Evolutionary conservation across 2,329 filamentous ascomycete genomes (phyloP).

Genomic region (Tolypocladium guangdongense): DNA sequence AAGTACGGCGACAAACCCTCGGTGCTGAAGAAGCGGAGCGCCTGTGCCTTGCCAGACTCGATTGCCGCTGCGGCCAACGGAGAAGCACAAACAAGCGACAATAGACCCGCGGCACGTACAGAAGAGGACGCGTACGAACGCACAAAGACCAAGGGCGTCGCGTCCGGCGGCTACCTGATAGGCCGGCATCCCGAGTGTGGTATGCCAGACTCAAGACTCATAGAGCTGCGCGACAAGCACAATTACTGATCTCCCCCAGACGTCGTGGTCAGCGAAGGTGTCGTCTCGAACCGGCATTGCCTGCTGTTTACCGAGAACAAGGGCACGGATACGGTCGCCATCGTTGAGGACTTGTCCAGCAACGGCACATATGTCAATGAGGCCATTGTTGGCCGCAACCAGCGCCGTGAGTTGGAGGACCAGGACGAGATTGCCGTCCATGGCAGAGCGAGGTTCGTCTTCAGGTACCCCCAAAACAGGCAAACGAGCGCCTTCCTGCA

Average conservation of each 20-base stretch:
- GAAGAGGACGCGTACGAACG: conserved; percentile 52
- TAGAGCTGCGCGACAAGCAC: neutral
- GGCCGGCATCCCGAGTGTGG: conserved; percentile 90
- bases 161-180: conserved; percentile 78
- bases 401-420: conserved; percentile 77
- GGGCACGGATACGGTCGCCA: conserved; percentile 49
- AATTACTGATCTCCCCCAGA: conserved; percentile 29
- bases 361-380: conserved; percentile 98
- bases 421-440: conserved; percentile 85
- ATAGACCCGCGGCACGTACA: conserved; percentile 35
- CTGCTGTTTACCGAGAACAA: conserved; percentile 54
- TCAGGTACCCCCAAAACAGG: conserved; percentile 72
- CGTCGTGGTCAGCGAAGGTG: conserved; percentile 62
- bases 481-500: conserved; percentile 70
- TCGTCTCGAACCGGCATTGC: conserved; percentile 80
- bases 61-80: conserved; percentile 24
- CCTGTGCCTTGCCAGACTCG: conserved; percentile 51
- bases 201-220: conserved; percentile 32
- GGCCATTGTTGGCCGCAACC: conserved; percentile 80
- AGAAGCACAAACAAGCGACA: conserved; percentile 28
- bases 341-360: conserved; percentile 86
- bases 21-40: conserved; percentile 63
- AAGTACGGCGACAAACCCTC: conserved; percentile 54
- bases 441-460: conserved; percentile 77
- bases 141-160: conserved; percentile 48